Conservation (phyloP, 306 rosid genomes). For the Ziziphus jujuba region DNA sequence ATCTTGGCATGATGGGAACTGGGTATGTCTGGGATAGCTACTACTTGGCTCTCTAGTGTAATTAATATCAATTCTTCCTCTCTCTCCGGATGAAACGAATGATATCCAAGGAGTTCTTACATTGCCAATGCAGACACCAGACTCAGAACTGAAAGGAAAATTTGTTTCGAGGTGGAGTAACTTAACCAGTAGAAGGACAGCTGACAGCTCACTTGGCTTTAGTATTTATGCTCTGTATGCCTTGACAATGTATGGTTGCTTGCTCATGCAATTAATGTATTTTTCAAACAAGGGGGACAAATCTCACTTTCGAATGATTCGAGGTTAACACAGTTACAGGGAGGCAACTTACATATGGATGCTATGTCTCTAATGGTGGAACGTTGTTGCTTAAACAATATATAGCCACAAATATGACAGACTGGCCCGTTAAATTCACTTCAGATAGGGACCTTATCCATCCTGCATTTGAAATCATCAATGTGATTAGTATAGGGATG, state of each 20-base stretch:
- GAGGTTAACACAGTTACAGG: constrained; percentile 31
- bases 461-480: constrained; percentile 81
- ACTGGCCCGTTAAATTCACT: constrained; percentile 66
- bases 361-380: constrained; percentile 78
- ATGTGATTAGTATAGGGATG: constrained; percentile 65
- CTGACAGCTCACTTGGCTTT: constrained; percentile 46
- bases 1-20: constrained; percentile 79
- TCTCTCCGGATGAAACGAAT: constrained; percentile 42
- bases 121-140: constrained; percentile 62
- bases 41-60: constrained; percentile 62
- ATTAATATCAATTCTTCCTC: constrained; percentile 54
- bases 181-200: constrained; percentile 46
- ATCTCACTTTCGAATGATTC: constrained; percentile 70
- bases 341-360: constrained; percentile 56
- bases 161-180: constrained; percentile 81
- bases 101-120: constrained; percentile 76
- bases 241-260: constrained; percentile 81
- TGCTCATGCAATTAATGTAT: constrained; percentile 75
- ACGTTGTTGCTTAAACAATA: constrained; percentile 42
- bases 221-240: constrained; percentile 59
- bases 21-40: constrained; percentile 95
- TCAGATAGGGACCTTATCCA: constrained; percentile 50
- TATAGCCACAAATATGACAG: constrained; percentile 63
- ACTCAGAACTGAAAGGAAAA: constrained; percentile 56
- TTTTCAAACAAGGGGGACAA: constrained; percentile 68